Evolutionary conservation across 345 rosid genomes (phyloP).

Genomic region (Camelina hispida): DNA sequence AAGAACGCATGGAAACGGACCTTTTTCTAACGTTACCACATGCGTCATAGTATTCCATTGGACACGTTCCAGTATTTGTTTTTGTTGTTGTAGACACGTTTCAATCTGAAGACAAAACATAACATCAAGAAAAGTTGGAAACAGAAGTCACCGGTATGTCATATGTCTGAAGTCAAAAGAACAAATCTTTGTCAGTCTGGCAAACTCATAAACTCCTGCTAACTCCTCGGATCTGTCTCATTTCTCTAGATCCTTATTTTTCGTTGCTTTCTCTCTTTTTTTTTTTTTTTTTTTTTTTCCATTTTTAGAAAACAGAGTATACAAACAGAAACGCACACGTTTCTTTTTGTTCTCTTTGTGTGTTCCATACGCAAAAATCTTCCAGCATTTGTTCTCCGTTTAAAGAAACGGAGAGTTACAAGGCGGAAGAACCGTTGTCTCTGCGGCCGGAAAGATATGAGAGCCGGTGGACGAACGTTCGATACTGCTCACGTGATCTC

Average conservation of each 20-base stretch:
- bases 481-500: conserved; percentile 7
- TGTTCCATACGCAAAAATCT: conserved; percentile 36
- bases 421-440: conserved; percentile 35
- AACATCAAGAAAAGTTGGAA: conserved; percentile 29
- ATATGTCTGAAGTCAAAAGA: conserved; percentile 29
- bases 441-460: conserved; percentile 31
- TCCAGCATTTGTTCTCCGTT: conserved; percentile 38
- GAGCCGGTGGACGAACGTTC: conserved; percentile 29
- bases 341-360: conserved; percentile 15
- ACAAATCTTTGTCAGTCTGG: conserved; percentile 22
- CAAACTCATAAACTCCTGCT: conserved; percentile 16
- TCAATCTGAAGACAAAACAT: not conserved
- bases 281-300: not conserved
- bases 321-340: conserved; percentile 6
- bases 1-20: not conserved
- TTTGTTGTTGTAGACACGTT: conserved; percentile 16
- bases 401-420: conserved; percentile 25
- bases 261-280: not conserved
- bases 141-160: conserved; percentile 30
- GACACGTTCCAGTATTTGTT: conserved; percentile 2
- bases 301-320: conserved; percentile 19
- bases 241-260: conserved; percentile 31
- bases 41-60: not conserved
- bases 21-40: not conserved
- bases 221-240: conserved; percentile 30